Base-by-base conservation (phyloP, 1,139 yeast species). In the Kodamaea anthophila region DNA sequence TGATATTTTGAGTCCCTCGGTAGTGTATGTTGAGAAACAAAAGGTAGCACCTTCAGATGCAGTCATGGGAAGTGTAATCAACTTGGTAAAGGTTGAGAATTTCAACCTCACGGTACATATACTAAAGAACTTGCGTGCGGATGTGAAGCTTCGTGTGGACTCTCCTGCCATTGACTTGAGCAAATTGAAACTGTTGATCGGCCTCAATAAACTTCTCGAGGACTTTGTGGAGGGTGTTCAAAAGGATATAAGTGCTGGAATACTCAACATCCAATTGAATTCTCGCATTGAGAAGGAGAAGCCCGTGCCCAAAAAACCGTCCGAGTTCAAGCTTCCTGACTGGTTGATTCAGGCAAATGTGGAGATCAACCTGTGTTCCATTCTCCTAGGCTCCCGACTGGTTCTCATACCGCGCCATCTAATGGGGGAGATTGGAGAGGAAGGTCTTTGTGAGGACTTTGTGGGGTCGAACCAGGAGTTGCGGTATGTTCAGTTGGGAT, bases 351-450 rank as follows among this genome's bases (percentile, higher is more conserved):
- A 53, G 6, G 33, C 62, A 7, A 54, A 55, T 16, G 15, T 74
- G 4, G 48, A 45, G 4, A 30, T 71, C 1, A 39, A 49, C 2
- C 46, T 55, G 4, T 44, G 68, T 4, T 46, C 48, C 3, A 27
- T 76, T 0, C 43, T 53, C 7, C 34, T 77, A 6, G 86, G 85
- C 0, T 67, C 84, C 0, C 60, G 84, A 29, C 78, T 86, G 1
- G 67, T 78, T 0, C 59, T 79, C 30, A 64, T 78, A 38, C 75
- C 65, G 9, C 40, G 69, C 8, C 60, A 65, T 13, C 58, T 60
- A 28, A 42, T 63, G 5, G 49, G 65, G 25, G 49, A 57, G 19
- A 37, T 43, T 2, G 36, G 50, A 4, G 57, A 49, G 5, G 47
- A 63, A 2, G 64, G 60, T 14, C 53, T 65, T 18, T 47, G 55